These are phyloP conservation scores for Juglanconis oblonga DNA, from an alignment of 2,329 filamentous ascomycete species.

Conservation along the genomic window DNA sequence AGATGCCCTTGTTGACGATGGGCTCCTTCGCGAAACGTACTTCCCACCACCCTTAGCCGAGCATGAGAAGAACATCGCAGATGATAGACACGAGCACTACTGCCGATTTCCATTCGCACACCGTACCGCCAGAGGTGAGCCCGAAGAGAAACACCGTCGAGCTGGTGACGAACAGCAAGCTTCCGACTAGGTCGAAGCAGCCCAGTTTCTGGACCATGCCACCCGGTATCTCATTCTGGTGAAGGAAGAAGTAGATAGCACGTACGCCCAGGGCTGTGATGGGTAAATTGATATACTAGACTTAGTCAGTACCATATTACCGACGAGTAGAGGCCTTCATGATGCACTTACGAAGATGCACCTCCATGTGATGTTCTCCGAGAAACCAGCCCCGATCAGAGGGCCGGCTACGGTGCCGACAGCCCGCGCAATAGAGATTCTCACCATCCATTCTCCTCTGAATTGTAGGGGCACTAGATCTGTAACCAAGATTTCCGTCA, in stretches of 20 bases:
- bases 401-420: constrained; percentile 53
- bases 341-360: constrained; percentile 45
- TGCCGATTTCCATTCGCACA: constrained; percentile 63
- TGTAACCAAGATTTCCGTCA: constrained; percentile 44
- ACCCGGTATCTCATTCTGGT: constrained; percentile 45
- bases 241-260: constrained; percentile 49
- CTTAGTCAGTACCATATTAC: no score
- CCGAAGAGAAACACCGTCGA: constrained; percentile 59
- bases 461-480: constrained; percentile 43
- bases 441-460: constrained; percentile 38
- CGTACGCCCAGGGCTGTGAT: constrained; percentile 48
- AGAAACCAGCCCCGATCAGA: constrained; percentile 51
- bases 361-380: constrained; percentile 50
- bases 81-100: constrained; percentile 60
- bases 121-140: constrained; percentile 62
- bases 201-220: constrained; percentile 46
- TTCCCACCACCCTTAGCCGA: constrained; percentile 54
- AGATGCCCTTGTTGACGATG: constrained; percentile 41
- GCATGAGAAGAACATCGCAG: constrained; percentile 49
- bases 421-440: constrained; percentile 46
- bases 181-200: constrained; percentile 62
- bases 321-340: no score
- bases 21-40: constrained; percentile 47
- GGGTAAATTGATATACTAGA: constrained; percentile 57
- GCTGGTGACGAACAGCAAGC: constrained; percentile 57